These are phyloP conservation scores for Lasiosphaeria ovina DNA, from an alignment of 495 filamentous ascomycete genomes.

Conservation along the genomic window DNA sequence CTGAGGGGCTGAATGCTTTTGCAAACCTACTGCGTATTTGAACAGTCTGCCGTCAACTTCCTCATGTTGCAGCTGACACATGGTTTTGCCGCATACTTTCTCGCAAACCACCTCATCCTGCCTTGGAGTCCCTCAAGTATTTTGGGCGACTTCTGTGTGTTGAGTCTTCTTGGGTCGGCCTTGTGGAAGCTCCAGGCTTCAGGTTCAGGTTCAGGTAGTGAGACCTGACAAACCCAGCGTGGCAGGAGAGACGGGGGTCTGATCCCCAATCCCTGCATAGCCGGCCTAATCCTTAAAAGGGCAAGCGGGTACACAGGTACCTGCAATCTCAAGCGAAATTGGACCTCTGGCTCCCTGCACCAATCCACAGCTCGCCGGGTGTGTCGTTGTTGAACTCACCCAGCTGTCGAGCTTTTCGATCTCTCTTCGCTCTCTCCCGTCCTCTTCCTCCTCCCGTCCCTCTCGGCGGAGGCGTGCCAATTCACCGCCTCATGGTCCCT, in stretches of 20 bases:
- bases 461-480: constrained; percentile 19
- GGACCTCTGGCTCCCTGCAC: constrained; percentile 22
- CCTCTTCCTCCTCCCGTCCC: constrained; percentile 19
- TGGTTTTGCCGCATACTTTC: too few species aligned
- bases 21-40: too few species aligned
- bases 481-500: constrained; percentile 13
- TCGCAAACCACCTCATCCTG: too few species aligned
- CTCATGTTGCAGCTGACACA: too few species aligned
- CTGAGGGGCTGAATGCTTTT: too few species aligned
- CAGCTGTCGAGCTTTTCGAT: constrained; percentile 16
- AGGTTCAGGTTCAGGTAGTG: too few species aligned
- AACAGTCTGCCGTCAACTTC: too few species aligned
- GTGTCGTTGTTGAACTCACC: constrained; percentile 12
- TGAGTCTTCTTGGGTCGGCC: too few species aligned
- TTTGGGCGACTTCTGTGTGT: too few species aligned
- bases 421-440: constrained; percentile 5
- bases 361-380: constrained; percentile 23
- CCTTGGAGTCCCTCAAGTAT: too few species aligned
- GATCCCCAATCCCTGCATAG: constrained; percentile 15
- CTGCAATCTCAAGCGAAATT: constrained; percentile 39
- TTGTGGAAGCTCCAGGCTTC: too few species aligned
- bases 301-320: constrained; percentile 23
- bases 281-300: constrained; percentile 24
- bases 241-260: constrained; percentile 17
- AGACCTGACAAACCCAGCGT: background rate